These are phyloP conservation scores for Penicillium waksmanii DNA, from an alignment of 495 filamentous ascomycete genomes.

Conservation along the genomic window DNA sequence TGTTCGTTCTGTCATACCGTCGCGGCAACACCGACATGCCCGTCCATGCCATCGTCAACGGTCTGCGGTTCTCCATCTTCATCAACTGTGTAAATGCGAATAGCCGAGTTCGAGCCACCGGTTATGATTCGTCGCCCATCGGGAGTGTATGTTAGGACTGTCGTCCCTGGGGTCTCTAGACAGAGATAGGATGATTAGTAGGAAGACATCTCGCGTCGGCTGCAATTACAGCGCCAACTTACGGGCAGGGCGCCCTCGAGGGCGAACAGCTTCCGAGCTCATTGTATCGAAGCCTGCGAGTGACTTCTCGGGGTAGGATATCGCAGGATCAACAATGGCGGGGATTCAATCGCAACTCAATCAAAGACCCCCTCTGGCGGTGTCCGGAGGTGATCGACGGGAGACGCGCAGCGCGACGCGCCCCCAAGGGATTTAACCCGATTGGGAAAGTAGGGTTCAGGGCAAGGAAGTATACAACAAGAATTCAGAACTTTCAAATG, in stretches of 20 bases:
- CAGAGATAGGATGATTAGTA: constrained; percentile 19
- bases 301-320: constrained; percentile 2
- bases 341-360: constrained; percentile 7
- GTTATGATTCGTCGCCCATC: constrained; percentile 75
- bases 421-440: constrained; percentile 30
- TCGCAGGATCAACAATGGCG: neutral
- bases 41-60: constrained; percentile 84
- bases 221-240: constrained; percentile 21
- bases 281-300: constrained; percentile 23
- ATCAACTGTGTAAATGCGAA: constrained; percentile 87
- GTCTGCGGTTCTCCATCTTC: constrained; percentile 88
- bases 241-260: constrained; percentile 52
- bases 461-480: constrained; percentile 25
- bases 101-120: constrained; percentile 85
- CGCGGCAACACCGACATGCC: constrained; percentile 75
- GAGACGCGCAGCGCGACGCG: constrained; percentile 37
- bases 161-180: constrained; percentile 69
- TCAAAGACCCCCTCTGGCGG: constrained; percentile 3
- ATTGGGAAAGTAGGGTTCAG: constrained; percentile 46
- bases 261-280: constrained; percentile 45
- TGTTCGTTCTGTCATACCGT: constrained; percentile 52
- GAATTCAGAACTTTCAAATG: neutral
- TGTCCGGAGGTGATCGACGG: constrained; percentile 20
- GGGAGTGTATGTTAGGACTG: constrained; percentile 68
- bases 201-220: neutral